Percentiles rank a stretch among this genome's conserved stretches.
Conservation (phyloP, 1,284 basidiomycete species). For the Melampsora americana region DNA sequence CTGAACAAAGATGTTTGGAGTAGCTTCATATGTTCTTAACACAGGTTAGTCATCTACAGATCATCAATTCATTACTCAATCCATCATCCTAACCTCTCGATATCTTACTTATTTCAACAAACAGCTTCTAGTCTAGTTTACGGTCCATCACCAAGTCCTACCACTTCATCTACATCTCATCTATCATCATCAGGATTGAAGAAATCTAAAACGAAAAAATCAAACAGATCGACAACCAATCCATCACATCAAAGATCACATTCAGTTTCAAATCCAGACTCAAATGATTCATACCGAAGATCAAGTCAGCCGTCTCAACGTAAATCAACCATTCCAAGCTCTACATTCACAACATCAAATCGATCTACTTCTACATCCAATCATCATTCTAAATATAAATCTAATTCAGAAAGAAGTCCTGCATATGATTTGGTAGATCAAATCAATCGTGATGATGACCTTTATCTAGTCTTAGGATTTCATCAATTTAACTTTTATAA, state of each 20-base stretch:
- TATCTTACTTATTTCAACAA: too few species aligned
- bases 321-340: too few species aligned
- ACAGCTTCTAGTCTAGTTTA: not conserved
- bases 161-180: not conserved
- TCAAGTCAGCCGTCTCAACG: not conserved
- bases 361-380: not conserved
- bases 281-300: too few species aligned
- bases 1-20: too few species aligned
- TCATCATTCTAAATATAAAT: not conserved
- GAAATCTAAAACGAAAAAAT: too few species aligned
- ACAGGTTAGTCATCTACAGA: too few species aligned
- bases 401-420: not conserved
- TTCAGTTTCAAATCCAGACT: not conserved
- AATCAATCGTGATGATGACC: slow-evolving; percentile 29
- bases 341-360: not conserved
- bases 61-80: too few species aligned
- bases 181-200: not conserved
- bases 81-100: too few species aligned
- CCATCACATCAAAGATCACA: not conserved
- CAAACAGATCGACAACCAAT: too few species aligned
- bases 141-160: not conserved
- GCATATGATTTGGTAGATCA: slow-evolving; percentile 28
- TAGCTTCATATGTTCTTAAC: too few species aligned
- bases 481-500: not conserved
- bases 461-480: slow-evolving; percentile 25